Evolutionary conservation across 2,329 filamentous ascomycete genomes (phyloP).

Genomic region (Sporothrix curviconia): DNA sequence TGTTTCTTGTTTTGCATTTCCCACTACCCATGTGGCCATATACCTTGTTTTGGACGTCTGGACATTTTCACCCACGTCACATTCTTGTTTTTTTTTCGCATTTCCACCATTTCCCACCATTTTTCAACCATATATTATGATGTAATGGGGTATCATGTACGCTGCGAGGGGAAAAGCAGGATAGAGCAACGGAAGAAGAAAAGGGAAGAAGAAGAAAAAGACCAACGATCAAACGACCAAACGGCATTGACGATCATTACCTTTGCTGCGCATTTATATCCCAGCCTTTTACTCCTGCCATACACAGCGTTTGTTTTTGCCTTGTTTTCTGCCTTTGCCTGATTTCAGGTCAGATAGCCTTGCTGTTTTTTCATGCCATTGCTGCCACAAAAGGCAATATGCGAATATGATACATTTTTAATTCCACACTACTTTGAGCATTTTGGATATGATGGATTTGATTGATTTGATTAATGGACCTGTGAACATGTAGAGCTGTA

Average conservation of each 20-base stretch:
- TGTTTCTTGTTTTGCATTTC: neutral
- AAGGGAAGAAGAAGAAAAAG: neutral
- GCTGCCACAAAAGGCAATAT: neutral
- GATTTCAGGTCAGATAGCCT: too few species aligned
- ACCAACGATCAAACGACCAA: too few species aligned
- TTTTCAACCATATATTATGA: constrained; percentile 7
- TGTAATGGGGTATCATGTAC: constrained; percentile 8
- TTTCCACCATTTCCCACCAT: neutral
- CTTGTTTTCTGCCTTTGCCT: neutral
- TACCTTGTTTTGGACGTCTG: neutral
- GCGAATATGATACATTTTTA: neutral
- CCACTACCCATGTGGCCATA: neutral
- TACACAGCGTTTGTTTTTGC: too few species aligned
- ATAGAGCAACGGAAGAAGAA: neutral
- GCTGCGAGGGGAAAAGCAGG: neutral
- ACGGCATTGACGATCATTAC: neutral
- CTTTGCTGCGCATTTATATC: too few species aligned
- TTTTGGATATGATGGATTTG: neutral
- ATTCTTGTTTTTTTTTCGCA: neutral
- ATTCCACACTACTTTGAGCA: neutral
- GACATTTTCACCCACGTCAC: neutral
- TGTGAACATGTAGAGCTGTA: too few species aligned
- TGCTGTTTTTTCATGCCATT: too few species aligned
- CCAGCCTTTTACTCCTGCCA: too few species aligned
- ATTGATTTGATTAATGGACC: too few species aligned